phyloP scores from a whole-genome alignment of 495 filamentous ascomycete genomes.

The Pseudomonodictys pantanalensis region DNA sequence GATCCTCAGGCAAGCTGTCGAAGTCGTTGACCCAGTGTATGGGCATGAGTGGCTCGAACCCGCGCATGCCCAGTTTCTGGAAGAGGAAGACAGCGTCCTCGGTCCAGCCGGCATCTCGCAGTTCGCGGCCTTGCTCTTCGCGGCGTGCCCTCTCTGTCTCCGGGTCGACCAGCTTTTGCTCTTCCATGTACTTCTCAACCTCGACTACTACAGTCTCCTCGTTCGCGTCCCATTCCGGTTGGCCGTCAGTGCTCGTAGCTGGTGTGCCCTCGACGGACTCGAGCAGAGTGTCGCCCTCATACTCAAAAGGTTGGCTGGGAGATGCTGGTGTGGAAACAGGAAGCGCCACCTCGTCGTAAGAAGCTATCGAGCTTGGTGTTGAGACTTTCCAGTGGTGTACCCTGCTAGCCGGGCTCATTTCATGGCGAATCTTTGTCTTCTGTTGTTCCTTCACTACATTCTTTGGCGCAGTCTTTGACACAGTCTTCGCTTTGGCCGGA shows the following conservation, averaged over 20 bases:
- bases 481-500: background rate
- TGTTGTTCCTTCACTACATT: conserved; percentile 7
- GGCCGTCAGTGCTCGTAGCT: background rate
- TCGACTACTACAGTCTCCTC: conserved; percentile 35
- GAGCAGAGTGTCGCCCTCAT: conserved; percentile 33
- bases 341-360: conserved; percentile 1
- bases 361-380: conserved; percentile 6
- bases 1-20: conserved; percentile 52
- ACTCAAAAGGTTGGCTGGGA: conserved; percentile 24
- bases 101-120: conserved; percentile 43
- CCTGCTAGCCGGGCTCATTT: conserved; percentile 33
- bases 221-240: conserved; percentile 28
- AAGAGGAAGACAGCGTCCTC: conserved; percentile 55
- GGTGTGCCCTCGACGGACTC: background rate
- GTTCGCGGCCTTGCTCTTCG: conserved; percentile 28
- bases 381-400: conserved; percentile 26
- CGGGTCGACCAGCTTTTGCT: conserved; percentile 30
- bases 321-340: conserved; percentile 21
- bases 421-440: background rate
- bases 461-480: no score
- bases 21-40: conserved; percentile 60
- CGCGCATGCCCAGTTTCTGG: conserved; percentile 55
- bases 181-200: conserved; percentile 26
- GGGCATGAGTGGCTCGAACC: conserved; percentile 59
- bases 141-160: conserved; percentile 34